Evolutionary conservation across 805 yeast species (phyloP).

Genomic region (Martiniozyma abietophila): DNA sequence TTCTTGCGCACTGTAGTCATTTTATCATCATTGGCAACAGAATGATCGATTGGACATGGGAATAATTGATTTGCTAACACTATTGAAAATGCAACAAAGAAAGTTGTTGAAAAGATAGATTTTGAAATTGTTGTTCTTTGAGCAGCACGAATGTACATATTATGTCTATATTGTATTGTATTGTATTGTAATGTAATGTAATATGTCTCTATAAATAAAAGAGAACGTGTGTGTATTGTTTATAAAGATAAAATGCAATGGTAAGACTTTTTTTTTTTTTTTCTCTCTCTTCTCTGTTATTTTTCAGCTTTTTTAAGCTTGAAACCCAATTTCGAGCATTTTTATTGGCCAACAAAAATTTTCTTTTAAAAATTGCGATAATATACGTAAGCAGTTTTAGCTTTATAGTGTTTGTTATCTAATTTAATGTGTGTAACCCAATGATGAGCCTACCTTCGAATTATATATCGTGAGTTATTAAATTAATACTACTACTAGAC

Average conservation of each 20-base stretch:
- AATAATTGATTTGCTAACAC: constrained; percentile 27
- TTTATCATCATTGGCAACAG: constrained; percentile 28
- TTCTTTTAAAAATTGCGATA: no score
- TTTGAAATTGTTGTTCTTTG: constrained; percentile 48
- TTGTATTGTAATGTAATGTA: not conserved
- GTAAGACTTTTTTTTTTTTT: not conserved
- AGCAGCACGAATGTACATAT: constrained; percentile 38
- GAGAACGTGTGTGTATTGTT: no score
- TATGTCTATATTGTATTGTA: not conserved
- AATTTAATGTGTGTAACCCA: no score
- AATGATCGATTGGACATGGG: constrained; percentile 38
- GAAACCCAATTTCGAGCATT: not conserved
- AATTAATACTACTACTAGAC: no score
- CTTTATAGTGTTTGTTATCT: no score
- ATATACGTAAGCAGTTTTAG: no score
- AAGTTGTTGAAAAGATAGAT: constrained; percentile 64
- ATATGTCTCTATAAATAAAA: no score
- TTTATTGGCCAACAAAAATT: constrained; percentile 1
- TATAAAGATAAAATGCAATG: no score
- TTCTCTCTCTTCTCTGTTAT: constrained; percentile 13
- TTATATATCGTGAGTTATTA: not conserved
- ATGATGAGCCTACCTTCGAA: no score
- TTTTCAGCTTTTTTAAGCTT: constrained; percentile 1
- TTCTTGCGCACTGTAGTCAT: constrained; percentile 13
- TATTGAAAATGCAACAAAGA: constrained; percentile 56